phyloP scores from a whole-genome alignment of 441 rosid genomes.

The Kokia cookei region DNA sequence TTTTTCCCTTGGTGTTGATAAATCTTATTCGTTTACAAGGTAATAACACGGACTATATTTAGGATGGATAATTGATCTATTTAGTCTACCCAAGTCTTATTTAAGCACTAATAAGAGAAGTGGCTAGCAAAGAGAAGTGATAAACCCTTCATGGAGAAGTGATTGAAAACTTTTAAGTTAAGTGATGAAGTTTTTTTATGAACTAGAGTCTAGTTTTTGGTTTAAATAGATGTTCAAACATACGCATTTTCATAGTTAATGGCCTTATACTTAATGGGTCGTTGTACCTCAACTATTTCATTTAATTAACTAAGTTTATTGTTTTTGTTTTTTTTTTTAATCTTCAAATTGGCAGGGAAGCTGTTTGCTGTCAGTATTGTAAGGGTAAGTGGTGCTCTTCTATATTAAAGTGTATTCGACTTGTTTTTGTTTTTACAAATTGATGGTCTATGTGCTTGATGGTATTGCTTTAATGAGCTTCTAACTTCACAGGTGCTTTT shows the following conservation, averaged over 20 bases:
- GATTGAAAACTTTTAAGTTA: not conserved
- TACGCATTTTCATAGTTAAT: not conserved
- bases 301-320: not conserved
- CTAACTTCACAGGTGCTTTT: not conserved
- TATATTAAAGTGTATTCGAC: slow-evolving; percentile 1
- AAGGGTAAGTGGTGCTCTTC: slow-evolving; percentile 50
- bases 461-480: not conserved
- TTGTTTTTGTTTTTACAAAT: not conserved
- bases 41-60: not conserved
- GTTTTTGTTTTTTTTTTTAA: not conserved
- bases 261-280: not conserved
- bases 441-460: not conserved
- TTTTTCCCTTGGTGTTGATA: not conserved
- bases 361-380: slow-evolving; percentile 80
- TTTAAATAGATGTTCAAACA: not conserved
- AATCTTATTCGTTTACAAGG: not conserved
- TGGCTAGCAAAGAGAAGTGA: not conserved
- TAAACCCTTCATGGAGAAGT: not conserved
- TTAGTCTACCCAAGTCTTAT: not conserved
- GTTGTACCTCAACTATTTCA: not conserved
- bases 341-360: slow-evolving; percentile 60
- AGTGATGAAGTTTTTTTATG: not conserved
- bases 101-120: not conserved
- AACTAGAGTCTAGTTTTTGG: not conserved
- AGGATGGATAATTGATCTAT: not conserved